phyloP scores from a whole-genome alignment of 2,329 filamentous ascomycete species.

The Ceratocystis destructans region DNA sequence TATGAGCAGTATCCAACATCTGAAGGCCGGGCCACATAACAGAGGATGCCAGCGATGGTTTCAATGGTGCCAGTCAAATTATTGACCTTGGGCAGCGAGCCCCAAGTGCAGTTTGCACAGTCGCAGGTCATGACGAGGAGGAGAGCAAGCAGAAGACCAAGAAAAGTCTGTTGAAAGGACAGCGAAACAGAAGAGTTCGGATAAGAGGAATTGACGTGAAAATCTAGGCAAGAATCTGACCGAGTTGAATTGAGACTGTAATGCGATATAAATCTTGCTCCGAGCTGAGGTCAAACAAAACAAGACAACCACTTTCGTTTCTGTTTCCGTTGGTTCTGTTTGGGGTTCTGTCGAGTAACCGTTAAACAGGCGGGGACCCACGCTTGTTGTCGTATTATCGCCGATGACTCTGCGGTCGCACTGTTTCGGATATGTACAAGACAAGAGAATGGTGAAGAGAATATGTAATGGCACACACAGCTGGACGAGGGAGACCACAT shows the following conservation, averaged over 20 bases:
- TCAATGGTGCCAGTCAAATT: conserved; percentile 21
- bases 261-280: neutral
- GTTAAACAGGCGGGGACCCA: neutral
- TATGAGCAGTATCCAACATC: conserved; percentile 13
- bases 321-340: neutral
- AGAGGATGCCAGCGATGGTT: conserved; percentile 22
- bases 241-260: neutral
- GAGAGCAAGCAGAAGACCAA: neutral
- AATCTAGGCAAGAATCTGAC: neutral
- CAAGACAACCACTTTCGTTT: neutral
- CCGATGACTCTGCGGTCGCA: neutral
- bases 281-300: neutral
- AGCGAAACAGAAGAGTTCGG: neutral
- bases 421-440: neutral
- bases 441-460: neutral
- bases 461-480: neutral
- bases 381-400: neutral
- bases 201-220: no score
- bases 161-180: neutral
- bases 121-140: neutral
- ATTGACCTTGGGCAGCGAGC: conserved; percentile 20
- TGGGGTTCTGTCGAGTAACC: conserved; percentile 6
- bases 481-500: neutral
- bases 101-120: conserved; percentile 21
- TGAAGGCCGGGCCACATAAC: conserved; percentile 22